These are phyloP conservation scores for Escovopsis weberi DNA, from an alignment of 2,329 filamentous ascomycete species.

Conservation along the genomic window DNA sequence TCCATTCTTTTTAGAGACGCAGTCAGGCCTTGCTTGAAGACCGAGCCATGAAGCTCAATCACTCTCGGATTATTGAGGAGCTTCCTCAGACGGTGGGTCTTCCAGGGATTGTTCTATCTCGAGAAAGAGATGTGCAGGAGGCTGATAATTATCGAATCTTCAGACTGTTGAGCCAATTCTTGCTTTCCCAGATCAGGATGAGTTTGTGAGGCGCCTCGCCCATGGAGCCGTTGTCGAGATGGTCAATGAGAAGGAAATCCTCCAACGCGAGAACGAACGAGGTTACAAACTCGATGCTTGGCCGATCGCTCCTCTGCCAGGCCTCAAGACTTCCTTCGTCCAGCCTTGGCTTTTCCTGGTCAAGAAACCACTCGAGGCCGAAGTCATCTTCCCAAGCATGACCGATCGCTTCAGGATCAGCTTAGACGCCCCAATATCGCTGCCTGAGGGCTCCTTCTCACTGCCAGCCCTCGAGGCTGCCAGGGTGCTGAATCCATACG, in stretches of 20 bases:
- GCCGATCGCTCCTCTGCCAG: constrained; percentile 17
- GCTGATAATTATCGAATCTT: too few species aligned
- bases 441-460: constrained; percentile 10
- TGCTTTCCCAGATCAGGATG: constrained; percentile 11
- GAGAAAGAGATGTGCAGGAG: too few species aligned
- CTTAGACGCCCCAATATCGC: constrained; percentile 10
- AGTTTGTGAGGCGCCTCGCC: constrained; percentile 15
- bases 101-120: too few species aligned
- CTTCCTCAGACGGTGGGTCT: too few species aligned
- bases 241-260: constrained; percentile 14
- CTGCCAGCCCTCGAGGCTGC: constrained; percentile 13
- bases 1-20: too few species aligned
- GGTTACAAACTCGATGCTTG: constrained; percentile 11
- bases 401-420: constrained; percentile 16
- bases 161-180: constrained; percentile 2
- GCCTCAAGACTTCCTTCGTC: constrained; percentile 14
- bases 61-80: too few species aligned
- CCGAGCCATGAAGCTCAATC: too few species aligned
- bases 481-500: constrained; percentile 18
- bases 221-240: constrained; percentile 20
- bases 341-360: constrained; percentile 20
- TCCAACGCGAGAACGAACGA: constrained; percentile 14
- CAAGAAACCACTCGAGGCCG: constrained; percentile 8
- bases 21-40: too few species aligned
- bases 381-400: constrained; percentile 13